Base-by-base conservation (phyloP, 1,284 basidiomycete genomes). In the Sanghuangporus sanghuang region DNA sequence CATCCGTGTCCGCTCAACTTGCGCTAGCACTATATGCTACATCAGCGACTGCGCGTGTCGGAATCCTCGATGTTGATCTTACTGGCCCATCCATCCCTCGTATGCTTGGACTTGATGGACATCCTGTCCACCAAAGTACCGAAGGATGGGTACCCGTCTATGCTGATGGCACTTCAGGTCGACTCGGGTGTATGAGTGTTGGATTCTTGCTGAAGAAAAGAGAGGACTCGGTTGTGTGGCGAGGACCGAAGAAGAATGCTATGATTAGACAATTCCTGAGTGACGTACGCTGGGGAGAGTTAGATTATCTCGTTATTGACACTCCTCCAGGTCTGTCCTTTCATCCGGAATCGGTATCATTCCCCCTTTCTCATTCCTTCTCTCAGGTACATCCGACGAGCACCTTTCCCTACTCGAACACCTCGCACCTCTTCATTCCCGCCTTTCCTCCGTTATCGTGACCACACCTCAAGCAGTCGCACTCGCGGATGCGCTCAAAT, bases 121-220 rank as follows among this genome's bases (percentile, higher is more conserved):
- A 89, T 54, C 85, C 86, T 0, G 92, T 98, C 27, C 92, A 96
- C 71, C 95, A 98, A 73, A 95, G 92, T 69, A 93, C 89, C 60
- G 92, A 92, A 69, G 97, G 97, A 2, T 99, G 97, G 97, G 95
- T 99, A 1, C 97, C 97, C 0, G 96, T 99, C 0, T 98, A 96
- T 73, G 92, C 91, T 2, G 93, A 96, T 75, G 85, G 73, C n/a
- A 72, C 73, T 32, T 83, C 81, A 61, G 83, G 86, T 48, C 77
- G 92, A 67, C 75, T 99, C 62, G 90, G 89, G 6, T 95, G 94
- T 72, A 99, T 99, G 97, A 94, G 91, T 71, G 96, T 99, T 12
- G 97, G 95, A 2, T 98, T 99, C 73, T 76, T 99, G 70, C 76
- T 99, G 66, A 92, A 93, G 76, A 89, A 88, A 71, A 89, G 89